Evolutionary conservation across 139 green algal species (phyloP).

Genomic region (Microglena sp.): DNA sequence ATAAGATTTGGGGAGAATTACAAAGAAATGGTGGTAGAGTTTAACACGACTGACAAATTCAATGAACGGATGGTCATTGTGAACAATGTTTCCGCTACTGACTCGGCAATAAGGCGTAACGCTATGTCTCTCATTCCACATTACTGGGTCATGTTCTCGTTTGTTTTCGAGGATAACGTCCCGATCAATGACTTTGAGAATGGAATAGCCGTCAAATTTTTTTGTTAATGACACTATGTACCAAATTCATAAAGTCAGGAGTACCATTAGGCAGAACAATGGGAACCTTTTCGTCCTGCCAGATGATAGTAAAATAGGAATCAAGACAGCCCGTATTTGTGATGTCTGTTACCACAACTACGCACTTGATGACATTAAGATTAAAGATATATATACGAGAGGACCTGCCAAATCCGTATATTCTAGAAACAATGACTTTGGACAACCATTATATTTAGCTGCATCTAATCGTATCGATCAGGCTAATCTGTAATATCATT

Average conservation of each 20-base stretch:
- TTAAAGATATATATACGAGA: too few species aligned
- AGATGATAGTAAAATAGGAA: too few species aligned
- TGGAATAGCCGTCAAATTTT: background rate
- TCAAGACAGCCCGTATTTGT: too few species aligned
- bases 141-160: constrained; percentile 10
- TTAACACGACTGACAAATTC: background rate
- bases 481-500: too few species aligned
- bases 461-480: too few species aligned
- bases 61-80: background rate
- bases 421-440: too few species aligned
- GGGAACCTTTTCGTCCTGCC: background rate
- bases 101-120: background rate
- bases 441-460: too few species aligned
- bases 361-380: too few species aligned
- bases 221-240: constrained; percentile 9
- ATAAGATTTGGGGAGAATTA: constrained; percentile 2
- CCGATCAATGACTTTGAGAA: constrained; percentile 14
- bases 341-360: too few species aligned
- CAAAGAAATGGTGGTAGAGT: constrained; percentile 5
- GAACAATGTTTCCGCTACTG: background rate
- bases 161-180: constrained; percentile 12
- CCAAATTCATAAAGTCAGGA: background rate
- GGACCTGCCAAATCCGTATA: too few species aligned
- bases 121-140: background rate
- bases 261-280: background rate